Evolutionary conservation across 192 early-diverging fungal genomes (phyloP).

Genomic region (Backusella tuberculispora): DNA sequence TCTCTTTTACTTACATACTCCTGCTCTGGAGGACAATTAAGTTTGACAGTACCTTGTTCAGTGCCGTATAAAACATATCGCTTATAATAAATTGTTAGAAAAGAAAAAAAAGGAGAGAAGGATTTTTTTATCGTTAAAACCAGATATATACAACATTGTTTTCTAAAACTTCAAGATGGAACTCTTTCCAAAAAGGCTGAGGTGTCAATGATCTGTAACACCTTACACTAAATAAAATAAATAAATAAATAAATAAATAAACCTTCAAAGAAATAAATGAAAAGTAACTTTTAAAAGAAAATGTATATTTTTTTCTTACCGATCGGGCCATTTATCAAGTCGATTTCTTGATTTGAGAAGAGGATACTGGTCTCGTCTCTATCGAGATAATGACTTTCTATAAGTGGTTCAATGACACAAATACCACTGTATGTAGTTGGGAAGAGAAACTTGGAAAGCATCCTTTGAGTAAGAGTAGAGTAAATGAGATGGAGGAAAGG

Average conservation of each 20-base stretch:
- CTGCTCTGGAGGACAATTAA: constrained; percentile 50
- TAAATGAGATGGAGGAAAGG: no score
- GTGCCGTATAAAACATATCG: constrained; percentile 48
- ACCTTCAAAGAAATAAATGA: no score
- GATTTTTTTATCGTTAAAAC: background rate
- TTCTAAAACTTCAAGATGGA: constrained; percentile 56
- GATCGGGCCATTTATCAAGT: constrained; percentile 49
- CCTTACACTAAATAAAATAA: constrained; percentile 32
- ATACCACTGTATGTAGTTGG: constrained; percentile 18
- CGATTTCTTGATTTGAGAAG: constrained; percentile 44
- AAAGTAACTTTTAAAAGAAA: no score
- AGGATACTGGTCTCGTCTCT: constrained; percentile 38
- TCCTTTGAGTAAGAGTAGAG: background rate
- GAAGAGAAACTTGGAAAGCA: constrained; percentile 24
- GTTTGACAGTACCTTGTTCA: constrained; percentile 40
- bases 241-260: no score
- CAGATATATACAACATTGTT: constrained; percentile 55
- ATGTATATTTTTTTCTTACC: constrained; percentile 23
- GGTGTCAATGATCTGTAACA: constrained; percentile 28
- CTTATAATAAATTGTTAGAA: constrained; percentile 24
- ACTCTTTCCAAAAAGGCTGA: constrained; percentile 45
- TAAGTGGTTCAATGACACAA: constrained; percentile 20
- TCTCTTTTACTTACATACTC: constrained; percentile 46
- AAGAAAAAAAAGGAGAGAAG: background rate
- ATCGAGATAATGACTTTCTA: constrained; percentile 25